These are phyloP conservation scores for Brassica carinata DNA, from an alignment of 345 rosid genomes.

Conservation along the genomic window DNA sequence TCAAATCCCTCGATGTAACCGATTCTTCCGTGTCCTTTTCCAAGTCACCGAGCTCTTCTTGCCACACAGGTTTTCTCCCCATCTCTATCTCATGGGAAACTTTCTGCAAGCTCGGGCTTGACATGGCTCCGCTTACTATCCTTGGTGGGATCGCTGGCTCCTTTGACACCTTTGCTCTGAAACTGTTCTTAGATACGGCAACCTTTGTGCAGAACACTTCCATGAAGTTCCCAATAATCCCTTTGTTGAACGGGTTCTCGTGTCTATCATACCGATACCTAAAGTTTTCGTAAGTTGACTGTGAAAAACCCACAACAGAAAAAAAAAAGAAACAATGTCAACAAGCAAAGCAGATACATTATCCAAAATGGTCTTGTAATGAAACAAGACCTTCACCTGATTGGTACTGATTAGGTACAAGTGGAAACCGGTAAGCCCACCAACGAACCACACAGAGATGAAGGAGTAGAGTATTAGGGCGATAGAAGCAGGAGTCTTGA, in stretches of 20 bases:
- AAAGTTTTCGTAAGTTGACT: constrained; percentile 95
- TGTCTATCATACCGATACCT: constrained; percentile 68
- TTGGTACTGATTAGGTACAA: constrained; percentile 84
- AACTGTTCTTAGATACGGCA: constrained; percentile 71
- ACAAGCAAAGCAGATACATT: background rate
- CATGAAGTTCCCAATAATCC: constrained; percentile 65
- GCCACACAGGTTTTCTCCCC: constrained; percentile 76
- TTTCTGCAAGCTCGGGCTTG: constrained; percentile 55
- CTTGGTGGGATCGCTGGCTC: constrained; percentile 58
- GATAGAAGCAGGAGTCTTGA: constrained; percentile 87
- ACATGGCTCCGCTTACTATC: constrained; percentile 42
- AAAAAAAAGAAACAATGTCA: constrained; percentile 10
- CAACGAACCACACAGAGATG: constrained; percentile 86
- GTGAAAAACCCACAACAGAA: constrained; percentile 37
- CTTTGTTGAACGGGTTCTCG: constrained; percentile 77
- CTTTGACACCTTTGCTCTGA: constrained; percentile 67
- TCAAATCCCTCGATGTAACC: constrained; percentile 55
- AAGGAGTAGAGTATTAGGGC: constrained; percentile 73
- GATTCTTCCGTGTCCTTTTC: constrained; percentile 45
- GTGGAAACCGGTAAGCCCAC: constrained; percentile 88
- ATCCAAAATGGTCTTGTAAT: background rate
- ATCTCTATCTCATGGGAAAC: constrained; percentile 54
- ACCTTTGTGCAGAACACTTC: constrained; percentile 71
- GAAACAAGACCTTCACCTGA: constrained; percentile 57
- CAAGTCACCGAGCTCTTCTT: constrained; percentile 41